Evolutionary conservation across 345 rosid genomes (phyloP).

Genomic region (rapeseed (Brassica napus)): Da-Ae NC_063447.1:2572001-2572500

Average conservation of each 20-base stretch:
- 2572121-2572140: constrained; percentile 79
- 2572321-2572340: constrained; percentile 80
- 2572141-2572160: constrained; percentile 86
- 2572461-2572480: constrained; percentile 53
- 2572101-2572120: constrained; percentile 80
- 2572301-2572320: constrained; percentile 60
- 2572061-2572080: neutral
- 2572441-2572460: constrained; percentile 75
- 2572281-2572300: constrained; percentile 2
- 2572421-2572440: constrained; percentile 87
- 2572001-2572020: constrained; percentile 72
- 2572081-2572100: too few species aligned
- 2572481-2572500: constrained; percentile 22
- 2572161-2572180: constrained; percentile 77
- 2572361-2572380: constrained; percentile 88
- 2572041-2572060: neutral
- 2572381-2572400: constrained; percentile 78
- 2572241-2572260: too few species aligned
- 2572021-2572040: constrained; percentile 47
- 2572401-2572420: constrained; percentile 95
- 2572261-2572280: constrained; percentile 8
- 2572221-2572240: neutral
- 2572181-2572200: constrained; percentile 45
- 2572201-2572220: neutral
- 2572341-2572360: constrained; percentile 95